Evolutionary conservation across 352 stramenopile species (phyloP).

Genomic region (Globisporangium camurandrum): DNA sequence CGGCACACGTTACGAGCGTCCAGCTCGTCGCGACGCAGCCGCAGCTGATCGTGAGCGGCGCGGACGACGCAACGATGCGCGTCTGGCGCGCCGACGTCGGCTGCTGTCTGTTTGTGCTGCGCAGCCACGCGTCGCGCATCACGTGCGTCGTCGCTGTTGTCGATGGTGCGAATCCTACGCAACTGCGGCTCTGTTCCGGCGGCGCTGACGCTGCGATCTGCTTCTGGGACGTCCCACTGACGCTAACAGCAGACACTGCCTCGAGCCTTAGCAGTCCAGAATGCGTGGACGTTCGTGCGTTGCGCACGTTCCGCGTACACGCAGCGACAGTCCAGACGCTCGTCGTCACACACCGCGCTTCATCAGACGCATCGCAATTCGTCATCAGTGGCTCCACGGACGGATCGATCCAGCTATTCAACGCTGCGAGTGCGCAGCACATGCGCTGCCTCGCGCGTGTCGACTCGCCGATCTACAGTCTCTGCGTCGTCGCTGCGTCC

Average conservation of each 20-base stretch:
- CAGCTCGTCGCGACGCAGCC: conserved; percentile 18
- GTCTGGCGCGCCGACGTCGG: conserved; percentile 45
- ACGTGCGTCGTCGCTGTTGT: conserved; percentile 31
- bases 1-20: conserved; percentile 52
- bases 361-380: conserved; percentile 8
- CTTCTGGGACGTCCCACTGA: conserved; percentile 35
- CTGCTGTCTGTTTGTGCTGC: conserved; percentile 30
- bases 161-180: not conserved
- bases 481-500: conserved; percentile 19
- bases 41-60: conserved; percentile 37
- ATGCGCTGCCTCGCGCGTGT: conserved; percentile 36
- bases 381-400: conserved; percentile 68
- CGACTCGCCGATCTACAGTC: conserved; percentile 47
- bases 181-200: conserved; percentile 37
- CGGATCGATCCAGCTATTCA: conserved; percentile 65
- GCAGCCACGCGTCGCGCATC: conserved; percentile 35
- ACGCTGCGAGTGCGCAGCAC: conserved; percentile 28
- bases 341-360: conserved; percentile 16
- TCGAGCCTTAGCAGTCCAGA: conserved; percentile 4
- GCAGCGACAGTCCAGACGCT: conserved; percentile 51
- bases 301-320: conserved; percentile 33
- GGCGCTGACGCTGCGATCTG: conserved; percentile 46
- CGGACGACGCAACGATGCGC: conserved; percentile 53
- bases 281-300: conserved; percentile 6
- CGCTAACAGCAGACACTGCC: not conserved